phyloP scores from a whole-genome alignment of 495 filamentous ascomycete species.

The Podospora anserina region DNA sequence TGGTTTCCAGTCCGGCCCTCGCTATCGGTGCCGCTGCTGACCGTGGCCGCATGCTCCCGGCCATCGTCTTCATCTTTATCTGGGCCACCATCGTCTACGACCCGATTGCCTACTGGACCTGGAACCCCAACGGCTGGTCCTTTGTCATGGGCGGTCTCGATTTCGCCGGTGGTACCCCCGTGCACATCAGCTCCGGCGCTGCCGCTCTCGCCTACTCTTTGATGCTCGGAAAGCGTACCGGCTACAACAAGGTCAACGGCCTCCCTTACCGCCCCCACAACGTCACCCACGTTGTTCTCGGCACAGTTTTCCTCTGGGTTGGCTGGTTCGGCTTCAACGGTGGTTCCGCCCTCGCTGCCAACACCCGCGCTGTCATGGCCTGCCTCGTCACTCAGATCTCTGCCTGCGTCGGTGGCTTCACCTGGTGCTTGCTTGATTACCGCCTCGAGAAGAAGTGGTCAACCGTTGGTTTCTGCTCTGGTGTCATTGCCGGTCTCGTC shows the following conservation, averaged over 20 bases:
- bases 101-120: slow-evolving; percentile 97
- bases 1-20: slow-evolving; percentile 62
- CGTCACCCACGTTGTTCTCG: slow-evolving; percentile 93
- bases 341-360: slow-evolving; percentile 84
- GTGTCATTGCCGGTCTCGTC: slow-evolving; percentile 88
- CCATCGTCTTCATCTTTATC: slow-evolving; percentile 92
- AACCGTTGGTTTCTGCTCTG: slow-evolving; percentile 95
- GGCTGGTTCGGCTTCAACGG: slow-evolving; percentile 99
- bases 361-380: slow-evolving; percentile 81
- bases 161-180: slow-evolving; percentile 94
- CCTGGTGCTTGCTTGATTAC: slow-evolving; percentile 95
- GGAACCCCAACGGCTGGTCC: slow-evolving; percentile 87
- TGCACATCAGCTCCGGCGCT: slow-evolving; percentile 89
- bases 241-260: slow-evolving; percentile 76
- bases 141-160: slow-evolving; percentile 82
- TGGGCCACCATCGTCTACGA: slow-evolving; percentile 95
- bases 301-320: slow-evolving; percentile 98
- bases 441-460: slow-evolving; percentile 95
- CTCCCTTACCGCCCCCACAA: slow-evolving; percentile 97
- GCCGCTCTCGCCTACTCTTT: slow-evolving; percentile 88
- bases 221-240: slow-evolving; percentile 86
- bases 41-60: slow-evolving; percentile 89
- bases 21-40: slow-evolving; percentile 91
- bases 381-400: slow-evolving; percentile 69
- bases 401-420: slow-evolving; percentile 84